phyloP scores from a whole-genome alignment of 2,329 filamentous ascomycete genomes.

The Purpureocillium takamizusanense region DNA sequence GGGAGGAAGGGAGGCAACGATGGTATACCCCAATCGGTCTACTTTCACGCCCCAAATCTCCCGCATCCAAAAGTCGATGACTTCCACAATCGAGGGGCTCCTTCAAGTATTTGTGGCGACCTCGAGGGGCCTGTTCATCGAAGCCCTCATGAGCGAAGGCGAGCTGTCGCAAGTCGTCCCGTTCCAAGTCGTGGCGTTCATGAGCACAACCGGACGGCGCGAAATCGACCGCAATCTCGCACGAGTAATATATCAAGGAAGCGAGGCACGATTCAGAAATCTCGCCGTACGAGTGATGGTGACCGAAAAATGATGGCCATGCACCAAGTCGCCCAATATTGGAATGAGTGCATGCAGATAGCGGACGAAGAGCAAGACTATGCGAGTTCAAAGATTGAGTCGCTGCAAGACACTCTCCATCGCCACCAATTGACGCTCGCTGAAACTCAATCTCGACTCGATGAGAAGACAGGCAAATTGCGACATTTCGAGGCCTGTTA shows the following conservation, averaged over 20 bases:
- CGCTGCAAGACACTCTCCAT: conserved; percentile 14
- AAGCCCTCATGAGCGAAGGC: conserved; percentile 8
- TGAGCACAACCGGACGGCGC: neutral
- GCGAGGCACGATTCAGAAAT: conserved; percentile 10
- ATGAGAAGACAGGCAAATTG: conserved; percentile 15
- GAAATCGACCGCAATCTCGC: conserved; percentile 15
- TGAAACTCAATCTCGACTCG: conserved; percentile 4
- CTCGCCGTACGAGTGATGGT: conserved; percentile 6
- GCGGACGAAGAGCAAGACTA: conserved; percentile 18
- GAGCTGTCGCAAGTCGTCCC: neutral
- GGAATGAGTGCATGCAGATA: conserved; percentile 24
- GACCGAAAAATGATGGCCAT: conserved; percentile 20
- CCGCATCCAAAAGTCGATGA: neutral
- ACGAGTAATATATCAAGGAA: conserved; percentile 25
- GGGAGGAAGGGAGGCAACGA: no score
- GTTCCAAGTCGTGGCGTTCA: conserved; percentile 1
- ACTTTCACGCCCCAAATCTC: no score
- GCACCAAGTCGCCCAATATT: conserved; percentile 20
- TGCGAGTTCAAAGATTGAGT: conserved; percentile 15
- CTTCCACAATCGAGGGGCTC: conserved; percentile 4
- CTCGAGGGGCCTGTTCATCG: conserved; percentile 17
- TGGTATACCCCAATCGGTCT: no score
- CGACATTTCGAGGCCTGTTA: conserved; percentile 12
- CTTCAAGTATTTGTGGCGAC: conserved; percentile 20
- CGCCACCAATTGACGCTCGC: conserved; percentile 10